Percentiles rank a stretch among this genome's conserved stretches.
These are phyloP conservation scores for Simmondsia chinensis DNA, from an alignment of 148 eudicot genomes.

Conservation along the genomic window DNA sequence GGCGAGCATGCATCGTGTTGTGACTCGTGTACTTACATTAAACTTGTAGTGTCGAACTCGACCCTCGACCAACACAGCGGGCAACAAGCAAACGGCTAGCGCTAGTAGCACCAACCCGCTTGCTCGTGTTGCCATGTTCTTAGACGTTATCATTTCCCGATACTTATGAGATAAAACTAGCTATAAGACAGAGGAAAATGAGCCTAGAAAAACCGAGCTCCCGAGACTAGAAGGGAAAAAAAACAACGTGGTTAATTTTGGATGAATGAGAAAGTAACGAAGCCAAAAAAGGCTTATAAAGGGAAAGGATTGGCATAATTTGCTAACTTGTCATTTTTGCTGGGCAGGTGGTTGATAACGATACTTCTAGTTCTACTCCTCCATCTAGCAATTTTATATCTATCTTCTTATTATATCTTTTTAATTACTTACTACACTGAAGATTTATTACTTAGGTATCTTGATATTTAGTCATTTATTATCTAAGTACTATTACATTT, in stretches of 20 bases:
- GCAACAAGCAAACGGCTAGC: conserved; percentile 8
- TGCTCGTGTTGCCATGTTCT: neutral
- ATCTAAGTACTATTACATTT: too few species aligned
- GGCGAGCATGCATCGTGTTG: too few species aligned
- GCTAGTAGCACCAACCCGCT: conserved; percentile 8
- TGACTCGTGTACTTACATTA: conserved; percentile 37
- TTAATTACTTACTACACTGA: too few species aligned
- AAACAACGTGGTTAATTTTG: neutral
- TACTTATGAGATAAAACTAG: too few species aligned
- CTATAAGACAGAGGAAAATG: neutral
- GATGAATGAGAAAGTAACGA: too few species aligned
- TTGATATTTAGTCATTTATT: too few species aligned
- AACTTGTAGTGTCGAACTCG: conserved; percentile 47
- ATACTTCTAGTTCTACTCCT: too few species aligned
- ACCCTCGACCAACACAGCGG: conserved; percentile 21
- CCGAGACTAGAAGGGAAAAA: neutral
- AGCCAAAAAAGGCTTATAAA: conserved; percentile 5
- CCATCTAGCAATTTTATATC: too few species aligned
- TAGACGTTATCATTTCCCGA: conserved; percentile 1
- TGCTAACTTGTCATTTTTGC: conserved; percentile 14
- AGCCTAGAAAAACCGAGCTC: neutral
- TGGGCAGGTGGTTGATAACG: conserved; percentile 13
- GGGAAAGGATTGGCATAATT: neutral
- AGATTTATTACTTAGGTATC: too few species aligned
- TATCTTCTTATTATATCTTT: too few species aligned